Evolutionary conservation across 164 flowering plant species (phyloP), one percentile per base, ranked within the genome.

Genomic region (Buxus sempervirens): DNA sequence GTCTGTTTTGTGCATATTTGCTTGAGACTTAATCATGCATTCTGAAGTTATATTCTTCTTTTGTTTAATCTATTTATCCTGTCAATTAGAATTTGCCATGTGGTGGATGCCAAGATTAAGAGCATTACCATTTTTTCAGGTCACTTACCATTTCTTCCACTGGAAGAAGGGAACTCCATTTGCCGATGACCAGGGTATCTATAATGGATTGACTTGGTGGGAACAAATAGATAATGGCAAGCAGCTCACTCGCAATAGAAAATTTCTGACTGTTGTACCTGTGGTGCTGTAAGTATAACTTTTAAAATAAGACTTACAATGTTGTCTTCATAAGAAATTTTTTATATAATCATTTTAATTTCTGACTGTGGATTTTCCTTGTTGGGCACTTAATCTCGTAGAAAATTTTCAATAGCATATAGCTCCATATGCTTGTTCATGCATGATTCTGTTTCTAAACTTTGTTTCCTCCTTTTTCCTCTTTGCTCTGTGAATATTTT

Each of bases 141-240:
- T 87, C n/a, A 87, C 91, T 5, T 87, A 87, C 75, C 91, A 85
- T 53, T 87, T 77, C 71, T 87, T 87, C 67, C 91, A 87, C 67
- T 85, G 91, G 91, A 85, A 84, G 83, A 87, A 85, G 68, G 91
- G 91, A 68, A 87, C 91, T 23, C 91, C 91, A 32, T 87, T 87
- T 76, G 81, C 89, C 58, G 91, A 87, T 51, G 91, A 87, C 63
- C 91, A 87, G 65, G 91, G 91, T 5, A 85, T 87, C 55, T 87
- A 87, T 70, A 87, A 87, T 68, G 45, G 83, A 14, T 72, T 85
- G 81, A 87, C 91, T 28, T 87, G 91, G 91, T 87, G 91, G 91
- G 91, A 87, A 78, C 91, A 87, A 77, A 76, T 87, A 3, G 91
- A 87, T 66, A 85, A 73, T 60, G 91, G 91, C 45, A 81, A 87